Conservation (phyloP, 257 asterid species). For the Verbena officinalis region DNA sequence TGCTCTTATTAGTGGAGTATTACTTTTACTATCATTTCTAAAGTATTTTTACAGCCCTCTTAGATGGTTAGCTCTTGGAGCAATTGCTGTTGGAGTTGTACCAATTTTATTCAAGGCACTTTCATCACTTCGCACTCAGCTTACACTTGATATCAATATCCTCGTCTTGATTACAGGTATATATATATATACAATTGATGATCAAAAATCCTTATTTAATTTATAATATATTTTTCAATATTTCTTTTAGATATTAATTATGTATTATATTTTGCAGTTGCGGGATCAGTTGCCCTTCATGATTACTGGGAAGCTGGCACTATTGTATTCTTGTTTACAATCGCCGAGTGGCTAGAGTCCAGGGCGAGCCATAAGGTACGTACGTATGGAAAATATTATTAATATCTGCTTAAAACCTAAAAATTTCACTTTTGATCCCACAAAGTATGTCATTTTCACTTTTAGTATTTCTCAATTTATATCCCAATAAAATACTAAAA, state of each 20-base stretch:
- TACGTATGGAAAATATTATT: slow-evolving; percentile 14
- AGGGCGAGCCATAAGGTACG: slow-evolving; percentile 84
- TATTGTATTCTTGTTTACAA: slow-evolving; percentile 70
- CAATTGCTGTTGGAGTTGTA: slow-evolving; percentile 48
- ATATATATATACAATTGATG: background rate
- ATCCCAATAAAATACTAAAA: too few relatives aligned
- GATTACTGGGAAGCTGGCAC: slow-evolving; percentile 91
- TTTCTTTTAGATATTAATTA: too few relatives aligned
- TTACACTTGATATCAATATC: slow-evolving; percentile 59
- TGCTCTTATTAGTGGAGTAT: slow-evolving; percentile 43
- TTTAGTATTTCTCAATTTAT: too few relatives aligned
- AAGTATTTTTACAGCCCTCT: slow-evolving; percentile 43
- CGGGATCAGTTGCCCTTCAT: slow-evolving; percentile 60
- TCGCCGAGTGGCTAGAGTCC: slow-evolving; percentile 78
- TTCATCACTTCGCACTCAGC: slow-evolving; percentile 47
- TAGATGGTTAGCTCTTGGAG: slow-evolving; percentile 62
- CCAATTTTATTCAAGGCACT: slow-evolving; percentile 53
- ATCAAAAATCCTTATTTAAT: too few relatives aligned
- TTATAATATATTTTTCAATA: too few relatives aligned
- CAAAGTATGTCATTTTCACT: too few relatives aligned
- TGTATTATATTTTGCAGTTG: slow-evolving; percentile 45
- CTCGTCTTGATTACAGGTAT: slow-evolving; percentile 72
- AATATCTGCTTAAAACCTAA: background rate
- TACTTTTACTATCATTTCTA: slow-evolving; percentile 47
- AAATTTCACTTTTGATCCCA: too few relatives aligned